Conservation (phyloP, 139 green algal genomes). For the Nannochloris sp. region DNA sequence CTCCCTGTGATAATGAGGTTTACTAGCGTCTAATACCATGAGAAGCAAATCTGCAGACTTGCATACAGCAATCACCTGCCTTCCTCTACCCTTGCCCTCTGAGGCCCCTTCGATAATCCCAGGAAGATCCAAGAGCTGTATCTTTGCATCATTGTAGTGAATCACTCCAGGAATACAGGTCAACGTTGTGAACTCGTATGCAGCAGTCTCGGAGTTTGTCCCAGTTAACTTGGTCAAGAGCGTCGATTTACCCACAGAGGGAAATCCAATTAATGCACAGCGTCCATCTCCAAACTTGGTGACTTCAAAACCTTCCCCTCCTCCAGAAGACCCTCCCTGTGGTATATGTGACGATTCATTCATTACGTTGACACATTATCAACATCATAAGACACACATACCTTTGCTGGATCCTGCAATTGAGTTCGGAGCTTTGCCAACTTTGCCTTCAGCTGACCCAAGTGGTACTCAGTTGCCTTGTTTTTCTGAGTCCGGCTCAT, state of each 20-base stretch:
- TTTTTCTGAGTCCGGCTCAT: constrained; percentile 93
- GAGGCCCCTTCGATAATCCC: constrained; percentile 98
- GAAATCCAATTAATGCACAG: constrained; percentile 91
- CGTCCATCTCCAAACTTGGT: constrained; percentile 93
- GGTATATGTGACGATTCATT: neutral
- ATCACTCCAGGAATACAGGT: constrained; percentile 93
- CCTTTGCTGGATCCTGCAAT: constrained; percentile 78
- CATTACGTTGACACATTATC: neutral
- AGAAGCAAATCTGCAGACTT: constrained; percentile 95
- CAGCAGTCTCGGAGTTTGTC: constrained; percentile 75
- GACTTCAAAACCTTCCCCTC: constrained; percentile 93
- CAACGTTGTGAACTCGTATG: constrained; percentile 98
- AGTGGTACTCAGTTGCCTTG: constrained; percentile 58
- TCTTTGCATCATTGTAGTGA: constrained; percentile 99
- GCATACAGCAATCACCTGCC: constrained; percentile 96
- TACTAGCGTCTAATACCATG: constrained; percentile 98
- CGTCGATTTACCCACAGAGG: constrained; percentile 97
- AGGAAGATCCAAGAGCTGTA: constrained; percentile 97
- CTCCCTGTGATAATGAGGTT: constrained; percentile 79
- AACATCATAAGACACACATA: neutral
- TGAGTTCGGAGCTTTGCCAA: constrained; percentile 94
- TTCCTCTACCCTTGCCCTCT: constrained; percentile 85
- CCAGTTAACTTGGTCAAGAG: constrained; percentile 88
- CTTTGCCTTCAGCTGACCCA: constrained; percentile 94
- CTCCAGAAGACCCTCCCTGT: constrained; percentile 19